Conservation (phyloP, 352 stramenopile species). For the Phytophthora rubi region DNA sequence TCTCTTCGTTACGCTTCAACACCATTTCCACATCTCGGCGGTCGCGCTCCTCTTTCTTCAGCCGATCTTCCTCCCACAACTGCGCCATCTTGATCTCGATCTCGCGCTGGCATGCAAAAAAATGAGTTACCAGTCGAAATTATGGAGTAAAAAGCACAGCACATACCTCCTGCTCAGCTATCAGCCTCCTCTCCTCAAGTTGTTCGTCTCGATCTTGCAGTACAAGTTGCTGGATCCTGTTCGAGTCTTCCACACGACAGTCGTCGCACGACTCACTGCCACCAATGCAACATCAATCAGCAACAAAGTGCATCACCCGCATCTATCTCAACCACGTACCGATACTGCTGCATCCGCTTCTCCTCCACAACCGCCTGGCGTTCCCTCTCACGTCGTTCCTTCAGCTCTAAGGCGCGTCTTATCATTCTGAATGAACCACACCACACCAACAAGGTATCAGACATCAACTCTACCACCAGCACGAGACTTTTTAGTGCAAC, state of each 20-base stretch:
- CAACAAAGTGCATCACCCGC: background rate
- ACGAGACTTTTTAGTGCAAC: background rate
- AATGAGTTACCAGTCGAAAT: background rate
- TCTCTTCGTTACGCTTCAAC: constrained; percentile 66
- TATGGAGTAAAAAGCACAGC: background rate
- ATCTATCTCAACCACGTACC: constrained; percentile 32
- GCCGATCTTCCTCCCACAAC: constrained; percentile 74
- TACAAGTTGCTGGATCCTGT: constrained; percentile 66
- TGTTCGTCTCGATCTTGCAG: constrained; percentile 66
- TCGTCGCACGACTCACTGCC: constrained; percentile 75
- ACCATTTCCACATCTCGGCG: constrained; percentile 55
- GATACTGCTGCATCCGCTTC: constrained; percentile 79
- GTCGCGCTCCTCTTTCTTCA: constrained; percentile 80
- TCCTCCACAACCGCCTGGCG: constrained; percentile 69
- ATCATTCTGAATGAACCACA: constrained; percentile 70
- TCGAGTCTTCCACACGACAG: constrained; percentile 63
- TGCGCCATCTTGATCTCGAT: constrained; percentile 67
- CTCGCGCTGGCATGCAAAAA: constrained; percentile 32
- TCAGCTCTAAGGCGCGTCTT: constrained; percentile 72
- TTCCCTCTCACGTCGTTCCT: constrained; percentile 67
- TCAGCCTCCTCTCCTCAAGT: constrained; percentile 54
- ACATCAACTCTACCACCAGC: background rate
- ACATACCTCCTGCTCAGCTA: constrained; percentile 58
- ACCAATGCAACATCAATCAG: background rate
- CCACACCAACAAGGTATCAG: background rate